Conservation (phyloP, 495 filamentous ascomycete genomes). For the Aspergillus carlsbadensis region DNA sequence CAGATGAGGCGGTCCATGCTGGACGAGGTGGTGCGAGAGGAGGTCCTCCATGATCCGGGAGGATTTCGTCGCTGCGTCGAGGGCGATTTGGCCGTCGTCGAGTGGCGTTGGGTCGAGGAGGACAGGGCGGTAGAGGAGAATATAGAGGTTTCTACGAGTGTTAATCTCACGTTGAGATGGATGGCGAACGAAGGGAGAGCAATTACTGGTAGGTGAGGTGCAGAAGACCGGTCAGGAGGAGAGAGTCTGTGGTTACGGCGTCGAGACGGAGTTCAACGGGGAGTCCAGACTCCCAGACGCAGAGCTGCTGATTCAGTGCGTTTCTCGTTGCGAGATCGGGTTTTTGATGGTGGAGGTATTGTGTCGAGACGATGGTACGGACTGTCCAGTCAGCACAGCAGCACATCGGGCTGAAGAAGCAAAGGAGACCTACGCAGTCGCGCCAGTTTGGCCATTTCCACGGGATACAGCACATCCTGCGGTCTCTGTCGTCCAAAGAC, state of each 20-base stretch:
- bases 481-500: conserved; percentile 30
- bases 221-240: conserved; percentile 41
- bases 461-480: conserved; percentile 37
- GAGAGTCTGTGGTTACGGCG: conserved; percentile 24
- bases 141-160: conserved; percentile 35
- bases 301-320: conserved; percentile 30
- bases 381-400: conserved; percentile 23
- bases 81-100: conserved; percentile 31
- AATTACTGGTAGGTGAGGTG: conserved; percentile 46
- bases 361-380: conserved; percentile 38
- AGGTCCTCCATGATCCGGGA: conserved; percentile 48
- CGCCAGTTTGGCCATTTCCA: conserved; percentile 43
- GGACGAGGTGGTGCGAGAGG: conserved; percentile 44
- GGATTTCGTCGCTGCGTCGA: conserved; percentile 44
- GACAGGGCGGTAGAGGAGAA: conserved; percentile 39
- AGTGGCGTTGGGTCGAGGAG: conserved; percentile 28
- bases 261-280: conserved; percentile 35
- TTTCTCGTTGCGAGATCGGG: conserved; percentile 28
- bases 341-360: conserved; percentile 39
- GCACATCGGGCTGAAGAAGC: neutral
- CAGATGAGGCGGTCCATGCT: conserved; percentile 42
- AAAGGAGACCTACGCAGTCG: conserved; percentile 31
- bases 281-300: conserved; percentile 36
- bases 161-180: neutral
- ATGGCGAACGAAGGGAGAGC: neutral